Percentiles rank a stretch among this genome's conserved stretches.
phyloP scores from a whole-genome alignment of 192 early-diverging fungal genomes.

The Paraglomus brasilianum region DNA sequence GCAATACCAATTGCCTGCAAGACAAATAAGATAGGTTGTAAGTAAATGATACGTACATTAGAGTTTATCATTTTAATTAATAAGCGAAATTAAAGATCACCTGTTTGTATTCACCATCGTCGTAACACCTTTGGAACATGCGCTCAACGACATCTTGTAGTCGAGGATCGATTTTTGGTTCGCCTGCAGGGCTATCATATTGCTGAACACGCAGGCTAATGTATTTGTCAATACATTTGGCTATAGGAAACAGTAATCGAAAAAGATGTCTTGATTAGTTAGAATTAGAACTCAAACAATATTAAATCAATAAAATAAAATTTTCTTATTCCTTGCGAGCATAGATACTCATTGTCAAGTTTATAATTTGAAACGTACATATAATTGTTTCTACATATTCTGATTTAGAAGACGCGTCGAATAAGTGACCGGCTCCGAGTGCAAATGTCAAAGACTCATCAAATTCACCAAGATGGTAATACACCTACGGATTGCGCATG shows the following conservation, averaged over 20 bases:
- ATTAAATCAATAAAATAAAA: no score
- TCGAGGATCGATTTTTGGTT: conserved; percentile 65
- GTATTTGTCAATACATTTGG: conserved; percentile 94
- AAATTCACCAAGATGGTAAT: conserved; percentile 95
- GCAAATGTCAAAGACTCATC: conserved; percentile 96
- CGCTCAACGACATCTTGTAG: conserved; percentile 89
- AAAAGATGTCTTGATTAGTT: conserved; percentile 15
- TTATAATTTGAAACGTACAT: conserved; percentile 62
- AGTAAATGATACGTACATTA: conserved; percentile 9
- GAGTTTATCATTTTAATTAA: not conserved
- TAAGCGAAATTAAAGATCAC: conserved; percentile 16
- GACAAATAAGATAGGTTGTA: conserved; percentile 35
- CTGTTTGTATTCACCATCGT: conserved; percentile 83
- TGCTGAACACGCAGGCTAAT: conserved; percentile 68
- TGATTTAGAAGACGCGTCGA: conserved; percentile 77
- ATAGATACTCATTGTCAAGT: no score
- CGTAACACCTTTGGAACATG: conserved; percentile 93
- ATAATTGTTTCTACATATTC: conserved; percentile 96
- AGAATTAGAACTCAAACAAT: conserved; percentile 5
- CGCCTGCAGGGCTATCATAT: conserved; percentile 39
- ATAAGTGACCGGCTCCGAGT: conserved; percentile 85
- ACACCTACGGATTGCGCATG: conserved; percentile 59
- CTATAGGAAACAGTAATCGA: no score
- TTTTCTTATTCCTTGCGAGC: no score
- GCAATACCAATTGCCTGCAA: conserved; percentile 92